A percentile compares a stretch with the other conserved stretches of the same genome.
These are phyloP conservation scores for Metschnikowia similis DNA, from an alignment of 805 yeast genomes.

Conservation along the genomic window DNA sequence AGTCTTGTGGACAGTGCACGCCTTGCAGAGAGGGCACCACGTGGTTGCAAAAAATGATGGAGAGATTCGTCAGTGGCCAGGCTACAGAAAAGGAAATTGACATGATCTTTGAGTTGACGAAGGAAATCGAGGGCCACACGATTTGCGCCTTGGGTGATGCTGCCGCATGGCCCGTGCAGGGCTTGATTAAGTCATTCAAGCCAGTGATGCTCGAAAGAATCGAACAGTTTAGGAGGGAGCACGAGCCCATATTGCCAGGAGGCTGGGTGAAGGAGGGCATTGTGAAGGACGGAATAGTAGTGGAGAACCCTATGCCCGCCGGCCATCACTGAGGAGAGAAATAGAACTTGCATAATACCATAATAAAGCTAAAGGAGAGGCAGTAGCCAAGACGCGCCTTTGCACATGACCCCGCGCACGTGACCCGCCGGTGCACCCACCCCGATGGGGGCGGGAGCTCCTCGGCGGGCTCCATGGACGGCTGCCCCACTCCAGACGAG, in stretches of 20 bases:
- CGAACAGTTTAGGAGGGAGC: slow-evolving; percentile 51
- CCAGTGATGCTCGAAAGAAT: slow-evolving; percentile 79
- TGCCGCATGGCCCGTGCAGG: slow-evolving; percentile 92
- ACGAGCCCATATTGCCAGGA: slow-evolving; percentile 54
- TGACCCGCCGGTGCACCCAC: too few relatives aligned
- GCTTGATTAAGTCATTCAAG: slow-evolving; percentile 78
- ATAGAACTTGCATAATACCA: slow-evolving; percentile 1
- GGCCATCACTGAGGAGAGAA: slow-evolving; percentile 25
- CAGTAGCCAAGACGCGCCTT: too few relatives aligned
- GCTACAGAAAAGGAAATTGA: slow-evolving; percentile 80
- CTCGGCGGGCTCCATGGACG: not conserved
- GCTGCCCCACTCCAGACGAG: not conserved
- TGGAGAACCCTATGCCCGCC: slow-evolving; percentile 54
- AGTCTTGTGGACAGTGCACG: slow-evolving; percentile 92
- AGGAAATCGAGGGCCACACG: slow-evolving; percentile 87
- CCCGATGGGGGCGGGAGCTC: not conserved
- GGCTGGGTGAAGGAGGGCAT: slow-evolving; percentile 71
- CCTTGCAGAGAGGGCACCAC: slow-evolving; percentile 95
- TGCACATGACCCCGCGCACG: not conserved
- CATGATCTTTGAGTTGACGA: slow-evolving; percentile 76
- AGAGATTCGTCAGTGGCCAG: slow-evolving; percentile 73
- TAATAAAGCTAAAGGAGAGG: not conserved
- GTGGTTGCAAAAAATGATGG: slow-evolving; percentile 81
- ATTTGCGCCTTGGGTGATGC: slow-evolving; percentile 93
- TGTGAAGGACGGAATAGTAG: slow-evolving; percentile 59